Percentiles rank a stretch among this genome's conserved stretches.
These are phyloP conservation scores for Castanospermum australe DNA, from an alignment of 306 rosid species.

Conservation along the genomic window DNA sequence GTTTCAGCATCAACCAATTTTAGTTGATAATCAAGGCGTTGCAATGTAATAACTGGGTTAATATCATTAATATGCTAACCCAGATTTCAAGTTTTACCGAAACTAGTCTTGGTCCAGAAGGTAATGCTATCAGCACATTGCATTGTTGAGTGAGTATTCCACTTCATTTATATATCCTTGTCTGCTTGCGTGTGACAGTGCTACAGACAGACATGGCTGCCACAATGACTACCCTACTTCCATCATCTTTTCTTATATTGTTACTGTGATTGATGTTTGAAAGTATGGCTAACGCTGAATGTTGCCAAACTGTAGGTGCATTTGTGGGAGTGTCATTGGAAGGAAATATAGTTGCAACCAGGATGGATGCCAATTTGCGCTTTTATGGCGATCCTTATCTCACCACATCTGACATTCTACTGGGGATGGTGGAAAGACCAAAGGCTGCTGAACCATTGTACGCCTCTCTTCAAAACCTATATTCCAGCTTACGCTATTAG, in stretches of 20 bases:
- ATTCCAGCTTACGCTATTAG: conserved; percentile 50
- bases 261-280: conserved; percentile 2
- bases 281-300: background rate
- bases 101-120: too few relatives aligned
- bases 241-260: background rate
- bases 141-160: background rate
- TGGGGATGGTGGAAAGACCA: conserved; percentile 82
- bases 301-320: conserved; percentile 61
- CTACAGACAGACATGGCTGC: too few relatives aligned
- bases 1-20: background rate
- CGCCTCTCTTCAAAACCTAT: conserved; percentile 58
- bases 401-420: conserved; percentile 76
- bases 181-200: background rate
- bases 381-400: conserved; percentile 96
- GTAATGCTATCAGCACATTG: background rate
- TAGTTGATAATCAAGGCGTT: background rate
- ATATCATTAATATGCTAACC: background rate
- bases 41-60: background rate
- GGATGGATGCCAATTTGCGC: conserved; percentile 79
- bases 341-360: conserved; percentile 87
- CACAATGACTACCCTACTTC: background rate
- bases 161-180: background rate
- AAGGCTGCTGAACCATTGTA: conserved; percentile 91
- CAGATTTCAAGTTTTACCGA: background rate
- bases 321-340: conserved; percentile 94